A percentile compares a stretch with the other conserved stretches of the same genome.
Conservation (phyloP, 176 grass and related monocot genomes). For the Carex littledalei region DNA sequence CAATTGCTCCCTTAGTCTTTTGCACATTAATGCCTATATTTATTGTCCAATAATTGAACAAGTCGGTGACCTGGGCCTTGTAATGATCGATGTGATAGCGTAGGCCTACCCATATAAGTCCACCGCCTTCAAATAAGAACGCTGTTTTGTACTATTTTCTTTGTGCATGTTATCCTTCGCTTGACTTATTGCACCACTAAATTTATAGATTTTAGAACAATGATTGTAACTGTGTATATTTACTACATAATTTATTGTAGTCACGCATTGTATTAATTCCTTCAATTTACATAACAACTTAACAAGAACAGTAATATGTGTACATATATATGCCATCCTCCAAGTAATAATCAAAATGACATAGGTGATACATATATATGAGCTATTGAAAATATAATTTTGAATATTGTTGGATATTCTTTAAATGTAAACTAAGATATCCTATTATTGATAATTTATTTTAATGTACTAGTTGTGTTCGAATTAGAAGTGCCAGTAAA, state of each 20-base stretch:
- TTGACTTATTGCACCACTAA: background rate
- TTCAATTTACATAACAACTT: background rate
- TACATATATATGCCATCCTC: too few relatives aligned
- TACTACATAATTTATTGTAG: background rate
- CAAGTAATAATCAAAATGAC: too few relatives aligned
- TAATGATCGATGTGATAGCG: background rate
- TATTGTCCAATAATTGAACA: slow-evolving; percentile 13
- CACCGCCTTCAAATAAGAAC: background rate
- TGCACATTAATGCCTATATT: background rate
- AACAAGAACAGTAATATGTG: background rate
- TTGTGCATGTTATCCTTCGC: background rate
- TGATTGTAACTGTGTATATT: background rate
- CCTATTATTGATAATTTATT: too few relatives aligned
- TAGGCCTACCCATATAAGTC: background rate
- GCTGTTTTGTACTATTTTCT: background rate
- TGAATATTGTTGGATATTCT: too few relatives aligned
- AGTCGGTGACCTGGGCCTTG: background rate
- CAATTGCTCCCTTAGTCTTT: background rate
- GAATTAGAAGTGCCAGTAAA: too few relatives aligned
- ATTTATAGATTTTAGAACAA: background rate
- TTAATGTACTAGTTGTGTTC: too few relatives aligned
- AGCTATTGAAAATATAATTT: too few relatives aligned
- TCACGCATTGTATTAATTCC: background rate
- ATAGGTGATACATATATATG: too few relatives aligned
- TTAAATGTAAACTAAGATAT: too few relatives aligned